These are phyloP conservation scores for Gynochthodes officinalis DNA, from an alignment of 257 asterid species.

Conservation along the genomic window DNA sequence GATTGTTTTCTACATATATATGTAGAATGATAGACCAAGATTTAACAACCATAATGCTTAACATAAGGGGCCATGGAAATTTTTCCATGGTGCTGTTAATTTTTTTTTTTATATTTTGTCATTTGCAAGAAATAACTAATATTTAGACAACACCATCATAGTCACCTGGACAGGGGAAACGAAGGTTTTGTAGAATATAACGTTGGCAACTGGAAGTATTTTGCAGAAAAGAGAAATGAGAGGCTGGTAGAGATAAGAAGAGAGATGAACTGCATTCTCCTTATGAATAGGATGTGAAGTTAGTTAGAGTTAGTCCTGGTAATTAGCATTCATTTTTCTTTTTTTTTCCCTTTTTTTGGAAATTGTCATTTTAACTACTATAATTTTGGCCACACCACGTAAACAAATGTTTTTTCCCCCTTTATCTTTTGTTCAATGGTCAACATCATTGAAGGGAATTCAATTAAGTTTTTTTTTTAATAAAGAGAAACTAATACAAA, in stretches of 20 bases:
- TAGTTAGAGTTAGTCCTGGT: conserved; percentile 13
- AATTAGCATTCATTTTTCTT: conserved; percentile 7
- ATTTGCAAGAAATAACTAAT: not conserved
- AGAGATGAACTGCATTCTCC: not conserved
- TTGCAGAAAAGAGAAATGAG: not conserved
- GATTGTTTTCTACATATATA: too few relatives aligned
- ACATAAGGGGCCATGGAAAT: not conserved
- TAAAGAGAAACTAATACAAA: too few relatives aligned
- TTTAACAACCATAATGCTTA: too few relatives aligned
- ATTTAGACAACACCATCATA: not conserved
- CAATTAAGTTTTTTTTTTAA: too few relatives aligned
- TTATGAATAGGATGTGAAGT: conserved; percentile 9
- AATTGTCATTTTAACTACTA: too few relatives aligned
- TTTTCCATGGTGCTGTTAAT: not conserved
- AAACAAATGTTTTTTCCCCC: too few relatives aligned
- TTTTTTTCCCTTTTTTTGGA: too few relatives aligned
- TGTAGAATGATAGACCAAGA: too few relatives aligned
- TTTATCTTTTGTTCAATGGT: too few relatives aligned
- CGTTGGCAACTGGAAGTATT: not conserved
- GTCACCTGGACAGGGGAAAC: not conserved
- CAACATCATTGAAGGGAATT: too few relatives aligned
- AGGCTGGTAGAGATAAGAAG: not conserved
- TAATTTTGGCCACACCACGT: too few relatives aligned
- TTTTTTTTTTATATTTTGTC: not conserved
- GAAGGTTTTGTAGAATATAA: not conserved